Evolutionary conservation across 148 eudicot genomes (phyloP).

Genomic region (Camellia sinensis): DNA sequence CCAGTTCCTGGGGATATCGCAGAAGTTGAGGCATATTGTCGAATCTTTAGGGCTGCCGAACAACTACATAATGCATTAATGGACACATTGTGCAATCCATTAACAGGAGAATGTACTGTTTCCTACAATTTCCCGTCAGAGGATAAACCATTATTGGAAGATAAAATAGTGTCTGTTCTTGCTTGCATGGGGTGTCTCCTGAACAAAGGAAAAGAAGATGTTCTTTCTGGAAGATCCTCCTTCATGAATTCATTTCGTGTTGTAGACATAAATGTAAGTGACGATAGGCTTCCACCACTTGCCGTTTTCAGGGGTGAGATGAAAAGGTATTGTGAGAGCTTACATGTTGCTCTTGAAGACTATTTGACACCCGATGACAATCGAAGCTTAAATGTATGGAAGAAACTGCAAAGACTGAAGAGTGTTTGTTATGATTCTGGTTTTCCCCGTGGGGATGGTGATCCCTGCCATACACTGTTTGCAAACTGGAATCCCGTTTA

Average conservation of each 20-base stretch:
- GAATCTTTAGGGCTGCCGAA: constrained; percentile 87
- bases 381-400: constrained; percentile 64
- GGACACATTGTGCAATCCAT: constrained; percentile 79
- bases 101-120: constrained; percentile 80
- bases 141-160: constrained; percentile 59
- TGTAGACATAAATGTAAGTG: constrained; percentile 40
- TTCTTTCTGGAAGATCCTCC: constrained; percentile 73
- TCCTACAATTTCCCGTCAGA: constrained; percentile 65
- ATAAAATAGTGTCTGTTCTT: constrained; percentile 77
- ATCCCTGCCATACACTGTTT: constrained; percentile 64
- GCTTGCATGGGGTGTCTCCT: constrained; percentile 90
- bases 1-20: constrained; percentile 96
- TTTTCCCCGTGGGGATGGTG: constrained; percentile 58
- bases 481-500: constrained; percentile 83
- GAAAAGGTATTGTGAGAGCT: constrained; percentile 86
- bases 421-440: constrained; percentile 88
- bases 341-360: constrained; percentile 78
- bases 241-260: constrained; percentile 45
- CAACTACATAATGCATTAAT: constrained; percentile 64
- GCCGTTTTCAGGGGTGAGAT: constrained; percentile 76
- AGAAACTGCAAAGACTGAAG: constrained; percentile 73
- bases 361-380: constrained; percentile 57
- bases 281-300: constrained; percentile 73
- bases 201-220: constrained; percentile 80
- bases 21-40: constrained; percentile 90